Base-by-base conservation (phyloP, 371 early-diverging fungal genomes). In the Rhizopus sp. region DNA sequence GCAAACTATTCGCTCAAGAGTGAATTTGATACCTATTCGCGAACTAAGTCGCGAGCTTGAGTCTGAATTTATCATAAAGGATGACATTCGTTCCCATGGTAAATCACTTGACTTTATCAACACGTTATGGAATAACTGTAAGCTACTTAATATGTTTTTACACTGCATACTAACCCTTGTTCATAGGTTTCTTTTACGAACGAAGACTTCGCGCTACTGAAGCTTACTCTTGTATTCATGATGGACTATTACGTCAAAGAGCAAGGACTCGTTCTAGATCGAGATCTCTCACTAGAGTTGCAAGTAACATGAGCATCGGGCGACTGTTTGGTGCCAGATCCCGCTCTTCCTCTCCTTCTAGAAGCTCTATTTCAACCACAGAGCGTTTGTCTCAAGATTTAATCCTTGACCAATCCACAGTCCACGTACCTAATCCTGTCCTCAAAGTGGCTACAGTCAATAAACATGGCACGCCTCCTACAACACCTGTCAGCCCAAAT, bases 241-340 rank as follows among this genome's bases (percentile, higher is more conserved):
- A 72, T 40, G 59, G 41, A n/a, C 51, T 62, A 30, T 48, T 62
- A n/a, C 64, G 70, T 8, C 56, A 50, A 9, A 66, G 73, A 47
- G 67, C 78, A 4, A 71, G 72, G 34, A 64, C 73, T 6, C 66
- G 71, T 1, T 81, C 82, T 0, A 64, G 78, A 46, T 73, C 77
- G 4, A 66, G 75, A 39, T 75, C 80, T 1, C 44, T 77, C 0
- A 69, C 78, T 23, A 63, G 72, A 52, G 64, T 73, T 3, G 58
- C 73, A 10, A 76, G 75, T 46, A 70, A 70, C 23, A 68, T 72
- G 54, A 73, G 72, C 2, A 55, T 78, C 10, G 57, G 71, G 16
- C 73, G 72, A 37, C 42, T 75, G 12, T 70, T 78, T 53, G 57
- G 62, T 39, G 54, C 55, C 35, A 57, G 70, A 30, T 72, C 73